Conservation (phyloP, 192 early-diverging fungal genomes). For the Coemansia sp. region DNA sequence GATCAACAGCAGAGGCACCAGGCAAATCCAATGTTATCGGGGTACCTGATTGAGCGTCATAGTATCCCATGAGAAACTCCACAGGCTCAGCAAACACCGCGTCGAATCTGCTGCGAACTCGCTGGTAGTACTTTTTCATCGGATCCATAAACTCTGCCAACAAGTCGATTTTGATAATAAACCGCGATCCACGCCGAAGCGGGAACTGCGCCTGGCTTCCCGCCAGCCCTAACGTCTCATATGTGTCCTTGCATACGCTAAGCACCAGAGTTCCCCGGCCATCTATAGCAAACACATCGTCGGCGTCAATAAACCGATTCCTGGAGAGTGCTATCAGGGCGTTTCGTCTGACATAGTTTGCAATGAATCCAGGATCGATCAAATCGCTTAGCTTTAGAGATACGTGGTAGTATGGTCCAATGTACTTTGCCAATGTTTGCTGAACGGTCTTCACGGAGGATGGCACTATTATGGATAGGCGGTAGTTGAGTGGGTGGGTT, state of each 20-base stretch:
- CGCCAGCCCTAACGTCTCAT: slow-evolving; percentile 29
- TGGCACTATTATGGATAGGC: slow-evolving; percentile 18
- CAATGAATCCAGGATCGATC: slow-evolving; percentile 38
- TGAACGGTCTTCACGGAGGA: background rate
- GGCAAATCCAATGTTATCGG: slow-evolving; percentile 32
- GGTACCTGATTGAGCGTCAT: slow-evolving; percentile 17
- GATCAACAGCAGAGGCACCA: slow-evolving; percentile 7
- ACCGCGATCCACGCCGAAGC: slow-evolving; percentile 31
- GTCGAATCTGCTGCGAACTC: slow-evolving; percentile 19
- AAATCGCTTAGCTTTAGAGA: slow-evolving; percentile 31
- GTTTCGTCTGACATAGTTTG: slow-evolving; percentile 20
- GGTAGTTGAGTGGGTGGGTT: slow-evolving; percentile 49
- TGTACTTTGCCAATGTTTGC: background rate
- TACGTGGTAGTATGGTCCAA: slow-evolving; percentile 22
- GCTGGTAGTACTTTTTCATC: slow-evolving; percentile 34
- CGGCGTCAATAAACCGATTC: slow-evolving; percentile 21
- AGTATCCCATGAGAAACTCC: slow-evolving; percentile 25
- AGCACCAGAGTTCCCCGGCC: slow-evolving; percentile 31
- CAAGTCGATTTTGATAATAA: slow-evolving; percentile 33
- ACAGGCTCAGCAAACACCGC: slow-evolving; percentile 18
- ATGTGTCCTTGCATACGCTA: slow-evolving; percentile 48
- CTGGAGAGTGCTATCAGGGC: slow-evolving; percentile 25
- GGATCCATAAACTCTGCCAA: slow-evolving; percentile 22
- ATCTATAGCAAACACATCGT: slow-evolving; percentile 51
- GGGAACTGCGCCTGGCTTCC: slow-evolving; percentile 34